Evolutionary conservation across 768 basidiomycete genomes (phyloP), one percentile per base, ranked within the genome.

Genomic region (Bullera alba): DNA sequence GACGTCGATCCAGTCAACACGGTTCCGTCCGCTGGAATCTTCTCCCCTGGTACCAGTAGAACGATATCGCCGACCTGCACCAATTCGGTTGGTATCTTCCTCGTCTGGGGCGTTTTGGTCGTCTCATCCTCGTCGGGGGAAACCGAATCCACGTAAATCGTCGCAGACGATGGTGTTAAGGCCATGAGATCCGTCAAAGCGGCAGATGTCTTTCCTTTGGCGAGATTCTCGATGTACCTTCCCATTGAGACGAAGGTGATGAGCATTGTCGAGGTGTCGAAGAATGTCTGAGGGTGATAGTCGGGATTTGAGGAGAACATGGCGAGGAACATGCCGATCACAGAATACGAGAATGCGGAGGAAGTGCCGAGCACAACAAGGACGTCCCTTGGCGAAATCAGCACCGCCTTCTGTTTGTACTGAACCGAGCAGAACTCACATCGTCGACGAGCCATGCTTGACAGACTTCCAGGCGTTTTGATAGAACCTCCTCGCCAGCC

Each of bases 241-340:
- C 95, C 95, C 14, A 97, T 80, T 2, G 89, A 92, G 62, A 97
- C 86, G 71, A 99, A 97, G 76, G 85, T 87, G 79, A 99, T 84
- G 54, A 99, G 77, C 95, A 96, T 97, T 17, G 95, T 95, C 65
- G 89, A 95, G 1, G 95, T 97, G 75, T 99, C 95, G 76, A 97
- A 97, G 75, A 97, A 97, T 38, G 90, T 79, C 69, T 85, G 80
- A 1, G 95, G 93, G 17, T 81, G 83, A 67, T 79, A 87, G 36
- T 78, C 78, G 0, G 83, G 78, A 8, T 84, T 80, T 10, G 61
- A 61, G 19, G 54, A 50, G 60, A 70, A 70, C 48, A 69, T 62
- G 5, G 87, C 85, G 43, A 75, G 75, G 53, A 87, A 37, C 77
- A 99, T 79, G 39, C 79, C 74, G 53, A 81, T 73, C 22, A 90